Conservation (phyloP, 495 filamentous ascomycete genomes). For the Paragyromitra xinjiangensis region DNA sequence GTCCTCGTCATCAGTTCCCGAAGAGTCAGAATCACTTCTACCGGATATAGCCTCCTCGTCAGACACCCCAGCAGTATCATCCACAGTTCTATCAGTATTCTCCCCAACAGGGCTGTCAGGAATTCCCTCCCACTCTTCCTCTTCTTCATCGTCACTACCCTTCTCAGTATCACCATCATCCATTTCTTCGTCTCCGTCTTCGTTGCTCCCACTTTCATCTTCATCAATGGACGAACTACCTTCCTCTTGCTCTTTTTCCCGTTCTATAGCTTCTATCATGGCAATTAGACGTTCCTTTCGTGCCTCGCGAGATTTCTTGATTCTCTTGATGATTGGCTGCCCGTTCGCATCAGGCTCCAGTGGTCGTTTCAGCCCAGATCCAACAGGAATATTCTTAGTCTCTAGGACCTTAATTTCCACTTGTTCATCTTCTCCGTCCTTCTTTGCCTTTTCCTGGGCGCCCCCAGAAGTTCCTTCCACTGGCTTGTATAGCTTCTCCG, state of each 20-base stretch:
- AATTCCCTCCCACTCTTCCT: constrained; percentile 47
- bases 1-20: constrained; percentile 34
- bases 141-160: constrained; percentile 17
- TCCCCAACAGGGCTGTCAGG: constrained; percentile 10
- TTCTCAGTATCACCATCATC: constrained; percentile 42
- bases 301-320: constrained; percentile 61
- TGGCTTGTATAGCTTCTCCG: constrained; percentile 58
- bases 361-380: constrained; percentile 86
- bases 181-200: constrained; percentile 53
- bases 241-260: constrained; percentile 15
- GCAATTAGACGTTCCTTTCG: constrained; percentile 47
- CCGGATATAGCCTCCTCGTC: constrained; percentile 56
- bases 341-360: constrained; percentile 80
- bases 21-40: constrained; percentile 51
- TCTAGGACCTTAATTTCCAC: constrained; percentile 1
- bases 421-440: constrained; percentile 17
- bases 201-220: constrained; percentile 31
- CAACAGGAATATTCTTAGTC: constrained; percentile 60
- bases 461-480: constrained; percentile 58
- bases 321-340: constrained; percentile 79
- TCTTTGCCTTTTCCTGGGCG: constrained; percentile 13
- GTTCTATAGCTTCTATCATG: constrained; percentile 40
- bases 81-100: constrained; percentile 25
- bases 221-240: constrained; percentile 38
- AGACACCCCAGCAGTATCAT: constrained; percentile 11